Base-by-base conservation (phyloP, 2,329 filamentous ascomycete species). In the Trichophyton benhamiae region DNA sequence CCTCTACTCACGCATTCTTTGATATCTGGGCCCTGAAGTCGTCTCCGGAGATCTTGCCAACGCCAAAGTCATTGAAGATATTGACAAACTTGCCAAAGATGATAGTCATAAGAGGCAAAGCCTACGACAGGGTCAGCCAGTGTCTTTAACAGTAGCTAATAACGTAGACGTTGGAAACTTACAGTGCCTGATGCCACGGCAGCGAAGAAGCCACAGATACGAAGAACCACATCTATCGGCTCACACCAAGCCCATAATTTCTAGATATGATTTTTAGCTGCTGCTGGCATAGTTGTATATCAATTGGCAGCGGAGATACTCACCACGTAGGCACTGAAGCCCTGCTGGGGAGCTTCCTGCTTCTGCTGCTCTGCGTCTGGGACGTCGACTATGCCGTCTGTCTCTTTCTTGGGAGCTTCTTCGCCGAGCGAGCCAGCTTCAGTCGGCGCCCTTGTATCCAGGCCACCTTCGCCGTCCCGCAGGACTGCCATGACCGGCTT, bases 1-100 rank as follows among this genome's bases (percentile, higher is more conserved):
- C 6, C 41, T 15, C 41, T 15, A 53, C 61, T 42, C 36, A 64
- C 1, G 82, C 71, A 61, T 69, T 72, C 53, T 72, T 71, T 61
- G 71, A 71, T 33, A 76, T 65, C 33, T 75, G 69, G n/a, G 68
- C 67, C 2, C 74, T 72, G 60, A 76, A 78, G 22, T 71, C 66
- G 0, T 69, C 70, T 2, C 71, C 69, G 1, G 68, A 62, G 9
- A 72, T 67, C 1, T 57, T 36, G 1, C 73, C 75, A 1, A 67
- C 68, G 1, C 68, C 72, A 42, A 75, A 80, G 30, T 75, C 70
- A 55, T 75, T 80, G 64, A 81, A 79, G 44, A 73, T 66, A 3
- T 74, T 76, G 3, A 79, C 75, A 53, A 79, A 80, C 59, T 75
- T 72, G 9, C 80, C 80, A 64, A 82, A 82, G 3, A 82, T 70